Percentiles rank a stretch among this genome's conserved stretches.
Evolutionary conservation across 169 alveolate species (phyloP).

Genomic region (Plasmodium blacklocki): DNA sequence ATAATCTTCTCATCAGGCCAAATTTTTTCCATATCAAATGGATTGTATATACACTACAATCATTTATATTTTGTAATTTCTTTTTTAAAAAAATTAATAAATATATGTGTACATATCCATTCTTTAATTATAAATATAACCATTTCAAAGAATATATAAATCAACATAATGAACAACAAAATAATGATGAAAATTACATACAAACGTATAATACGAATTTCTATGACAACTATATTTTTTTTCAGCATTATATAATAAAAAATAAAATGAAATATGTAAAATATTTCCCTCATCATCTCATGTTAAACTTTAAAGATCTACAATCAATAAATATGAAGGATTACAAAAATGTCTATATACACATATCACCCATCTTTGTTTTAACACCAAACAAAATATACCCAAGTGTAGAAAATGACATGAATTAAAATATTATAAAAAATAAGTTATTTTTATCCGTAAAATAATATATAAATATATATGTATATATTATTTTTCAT

Average conservation of each 20-base stretch:
- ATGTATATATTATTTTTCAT: too few relatives aligned
- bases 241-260: conserved; percentile 53
- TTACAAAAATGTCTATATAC: conserved; percentile 16
- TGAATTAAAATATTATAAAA: too few relatives aligned
- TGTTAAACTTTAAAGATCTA: conserved; percentile 20
- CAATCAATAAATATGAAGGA: conserved; percentile 1
- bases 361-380: conserved; percentile 49
- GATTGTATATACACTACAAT: conserved; percentile 69
- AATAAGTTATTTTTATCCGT: too few relatives aligned
- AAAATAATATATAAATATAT: too few relatives aligned
- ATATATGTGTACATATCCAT: conserved; percentile 74
- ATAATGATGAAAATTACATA: neutral
- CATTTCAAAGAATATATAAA: conserved; percentile 12
- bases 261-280: conserved; percentile 46
- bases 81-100: conserved; percentile 68
- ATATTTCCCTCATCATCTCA: conserved; percentile 50
- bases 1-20: conserved; percentile 50
- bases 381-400: conserved; percentile 42
- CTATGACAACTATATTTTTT: conserved; percentile 41
- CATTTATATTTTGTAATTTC: conserved; percentile 50
- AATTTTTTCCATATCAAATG: conserved; percentile 47
- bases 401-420: neutral
- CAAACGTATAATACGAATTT: neutral
- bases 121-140: conserved; percentile 69
- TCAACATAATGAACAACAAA: neutral